Conservation (phyloP, 2,329 filamentous ascomycete species). For the Aotearoamyces nothofagi region DNA sequence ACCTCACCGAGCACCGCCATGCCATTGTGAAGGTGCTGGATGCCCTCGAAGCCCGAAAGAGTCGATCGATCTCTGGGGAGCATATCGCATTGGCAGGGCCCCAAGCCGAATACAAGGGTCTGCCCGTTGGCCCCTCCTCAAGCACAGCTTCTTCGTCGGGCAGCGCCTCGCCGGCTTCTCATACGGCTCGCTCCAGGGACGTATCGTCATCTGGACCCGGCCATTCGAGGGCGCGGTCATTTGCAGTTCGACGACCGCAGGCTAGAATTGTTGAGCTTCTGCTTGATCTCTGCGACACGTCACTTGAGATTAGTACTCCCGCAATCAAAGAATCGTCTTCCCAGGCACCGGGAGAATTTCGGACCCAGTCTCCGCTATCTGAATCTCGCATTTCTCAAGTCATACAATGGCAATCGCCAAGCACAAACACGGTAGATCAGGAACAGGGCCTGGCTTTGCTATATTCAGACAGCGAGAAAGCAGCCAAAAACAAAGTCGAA, state of each 20-base stretch:
- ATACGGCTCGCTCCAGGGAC: slow-evolving; percentile 56
- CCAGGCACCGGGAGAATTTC: slow-evolving; percentile 58
- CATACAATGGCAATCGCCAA: slow-evolving; percentile 90
- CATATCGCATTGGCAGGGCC: slow-evolving; percentile 27
- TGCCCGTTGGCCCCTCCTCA: slow-evolving; percentile 64
- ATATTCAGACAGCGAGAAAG: slow-evolving; percentile 78
- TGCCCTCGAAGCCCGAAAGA: slow-evolving; percentile 67
- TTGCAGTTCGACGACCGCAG: slow-evolving; percentile 78
- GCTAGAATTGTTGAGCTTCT: slow-evolving; percentile 89
- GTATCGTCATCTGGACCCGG: slow-evolving; percentile 52
- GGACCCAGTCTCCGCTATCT: slow-evolving; percentile 89
- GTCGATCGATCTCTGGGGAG: slow-evolving; percentile 44
- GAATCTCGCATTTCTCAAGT: slow-evolving; percentile 92
- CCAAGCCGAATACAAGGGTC: slow-evolving; percentile 72
- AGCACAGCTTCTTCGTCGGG: slow-evolving; percentile 54
- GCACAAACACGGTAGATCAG: slow-evolving; percentile 79
- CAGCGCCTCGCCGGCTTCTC: slow-evolving; percentile 54
- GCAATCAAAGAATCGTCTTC: slow-evolving; percentile 73
- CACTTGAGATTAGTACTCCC: slow-evolving; percentile 86
- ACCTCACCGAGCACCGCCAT: slow-evolving; percentile 80
- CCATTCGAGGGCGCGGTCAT: slow-evolving; percentile 72
- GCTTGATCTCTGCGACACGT: slow-evolving; percentile 88
- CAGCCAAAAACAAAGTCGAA: slow-evolving; percentile 80
- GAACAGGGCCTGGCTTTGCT: slow-evolving; percentile 78
- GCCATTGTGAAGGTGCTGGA: slow-evolving; percentile 91